These are phyloP conservation scores for Xylariaceae sp. DNA, from an alignment of 2,329 filamentous ascomycete genomes.

Conservation along the genomic window DNA sequence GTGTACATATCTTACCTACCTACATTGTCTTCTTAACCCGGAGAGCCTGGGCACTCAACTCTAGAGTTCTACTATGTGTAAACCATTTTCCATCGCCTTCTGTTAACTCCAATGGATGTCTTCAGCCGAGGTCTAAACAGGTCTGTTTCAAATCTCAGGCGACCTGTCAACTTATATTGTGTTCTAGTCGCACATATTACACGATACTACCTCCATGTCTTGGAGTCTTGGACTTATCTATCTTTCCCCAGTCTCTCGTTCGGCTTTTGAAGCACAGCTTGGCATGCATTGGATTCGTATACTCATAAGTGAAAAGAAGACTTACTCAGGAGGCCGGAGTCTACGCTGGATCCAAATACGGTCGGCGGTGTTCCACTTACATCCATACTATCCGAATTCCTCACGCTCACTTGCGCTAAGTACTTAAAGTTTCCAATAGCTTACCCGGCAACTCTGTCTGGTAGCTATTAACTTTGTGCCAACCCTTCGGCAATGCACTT, in stretches of 20 bases:
- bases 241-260: not conserved
- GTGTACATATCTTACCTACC: too few species aligned
- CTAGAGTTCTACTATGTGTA: too few species aligned
- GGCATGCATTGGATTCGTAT: not conserved
- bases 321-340: not conserved
- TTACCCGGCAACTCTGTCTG: not conserved
- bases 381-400: not conserved
- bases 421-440: not conserved
- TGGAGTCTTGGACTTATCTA: not conserved
- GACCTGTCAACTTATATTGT: not conserved
- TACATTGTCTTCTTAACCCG: too few species aligned
- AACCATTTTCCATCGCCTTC: not conserved
- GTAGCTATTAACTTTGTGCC: slow-evolving; percentile 10
- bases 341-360: not conserved
- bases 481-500: slow-evolving; percentile 10
- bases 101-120: not conserved
- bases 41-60: too few species aligned
- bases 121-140: not conserved
- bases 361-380: not conserved
- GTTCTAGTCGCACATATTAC: not conserved
- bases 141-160: not conserved
- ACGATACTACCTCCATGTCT: not conserved
- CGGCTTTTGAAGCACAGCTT: not conserved
- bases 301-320: not conserved
- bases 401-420: not conserved